Base-by-base conservation (phyloP, 2,329 filamentous ascomycete species). In the Sclerotinia subarctica region DNA sequence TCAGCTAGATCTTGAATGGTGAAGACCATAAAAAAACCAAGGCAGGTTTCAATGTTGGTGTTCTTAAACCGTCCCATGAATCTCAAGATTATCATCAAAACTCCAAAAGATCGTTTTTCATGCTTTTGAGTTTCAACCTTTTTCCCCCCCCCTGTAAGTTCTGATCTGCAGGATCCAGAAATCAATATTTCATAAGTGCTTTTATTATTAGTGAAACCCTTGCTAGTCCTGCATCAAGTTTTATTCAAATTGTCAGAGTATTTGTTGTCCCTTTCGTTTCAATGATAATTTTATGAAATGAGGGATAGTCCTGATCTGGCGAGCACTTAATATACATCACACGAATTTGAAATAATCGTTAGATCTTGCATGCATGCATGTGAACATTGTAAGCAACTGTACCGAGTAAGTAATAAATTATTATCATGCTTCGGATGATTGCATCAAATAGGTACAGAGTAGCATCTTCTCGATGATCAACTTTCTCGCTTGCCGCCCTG, bases 131-230 rank as follows among this genome's bases (percentile, higher is more conserved):
- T 60, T 60, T 38, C 26, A 47, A 62, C 44, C 58, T 46, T 38
- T 62, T 60, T n/a, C n/a, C n/a, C n/a, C n/a, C n/a, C 44, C 58
- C 58, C 19, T 51, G 46, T 19, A 38, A 44, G 35, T 21, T 21
- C 35, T 49, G 69, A 70, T 70, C 71, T 70, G 71, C 71, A 70
- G 70, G 68, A 72, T 72, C 67, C 67, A 42, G 58, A 58, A 64
- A 72, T 68, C 72, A 71, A 73, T 73, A 74, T 60, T 74, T 70
- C 64, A 52, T 56, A 35, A 42, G 26, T 66, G 53, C 19, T 17
- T 17, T 19, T 35, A 38, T 11, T 38, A 38, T 13, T 38, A 24
- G 58, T 49, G 56, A 66, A 54, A 65, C 62, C 56, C 54, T n/a
- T 52, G 46, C 42, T 57, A 38, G 38, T 38, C 38, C 54, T 56